A percentile compares a stretch with the other conserved stretches of the same genome.
Conservation (phyloP, 73 alveolate species). For the Paramecium caudatum region DNA sequence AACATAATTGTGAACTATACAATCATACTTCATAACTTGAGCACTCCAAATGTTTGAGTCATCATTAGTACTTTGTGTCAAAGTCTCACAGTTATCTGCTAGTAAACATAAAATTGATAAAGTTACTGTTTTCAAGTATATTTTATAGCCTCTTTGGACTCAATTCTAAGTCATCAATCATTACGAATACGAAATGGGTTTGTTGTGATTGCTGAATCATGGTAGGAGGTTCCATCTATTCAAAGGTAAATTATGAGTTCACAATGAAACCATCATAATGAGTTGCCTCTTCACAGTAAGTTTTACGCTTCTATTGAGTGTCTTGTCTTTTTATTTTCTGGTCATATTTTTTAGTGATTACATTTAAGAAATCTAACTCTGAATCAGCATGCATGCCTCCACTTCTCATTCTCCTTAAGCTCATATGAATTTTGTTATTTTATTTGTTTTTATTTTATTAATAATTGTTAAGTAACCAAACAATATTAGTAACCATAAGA, state of each 20-base stretch:
- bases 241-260: slow-evolving; percentile 26
- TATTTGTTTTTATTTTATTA: slow-evolving; percentile 22
- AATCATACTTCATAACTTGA: slow-evolving; percentile 22
- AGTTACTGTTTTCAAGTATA: slow-evolving; percentile 17
- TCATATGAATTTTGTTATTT: not conserved
- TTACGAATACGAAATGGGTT: not conserved
- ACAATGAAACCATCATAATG: not conserved
- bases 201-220: not conserved
- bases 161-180: not conserved
- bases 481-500: too few relatives aligned
- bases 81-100: slow-evolving; percentile 25
- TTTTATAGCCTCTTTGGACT: slow-evolving; percentile 21
- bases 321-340: not conserved
- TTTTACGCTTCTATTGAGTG: not conserved
- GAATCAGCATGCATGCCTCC: slow-evolving; percentile 60
- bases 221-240: not conserved
- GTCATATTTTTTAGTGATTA: not conserved
- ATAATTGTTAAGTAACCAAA: not conserved
- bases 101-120: not conserved
- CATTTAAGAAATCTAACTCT: slow-evolving; percentile 29
- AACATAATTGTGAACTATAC: not conserved
- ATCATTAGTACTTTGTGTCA: slow-evolving; percentile 38
- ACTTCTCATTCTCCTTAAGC: slow-evolving; percentile 45
- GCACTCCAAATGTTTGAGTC: slow-evolving; percentile 3
- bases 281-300: not conserved